Conservation (phyloP, 371 early-diverging fungal genomes). For the Rhizopus microsporus region DNA sequence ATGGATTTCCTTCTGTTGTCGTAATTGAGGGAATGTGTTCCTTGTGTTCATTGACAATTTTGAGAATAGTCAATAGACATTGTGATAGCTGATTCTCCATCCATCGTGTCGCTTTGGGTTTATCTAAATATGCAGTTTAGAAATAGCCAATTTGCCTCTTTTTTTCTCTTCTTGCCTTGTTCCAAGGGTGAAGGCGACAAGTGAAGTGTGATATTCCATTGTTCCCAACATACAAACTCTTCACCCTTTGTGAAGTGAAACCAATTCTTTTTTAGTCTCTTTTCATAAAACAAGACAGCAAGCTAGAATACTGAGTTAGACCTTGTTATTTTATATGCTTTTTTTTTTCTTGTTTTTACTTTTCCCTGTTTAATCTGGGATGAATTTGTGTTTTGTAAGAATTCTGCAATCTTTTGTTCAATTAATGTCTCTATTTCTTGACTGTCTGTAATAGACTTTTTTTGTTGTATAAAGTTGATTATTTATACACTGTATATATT, state of each 20-base stretch:
- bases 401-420: slow-evolving; percentile 42
- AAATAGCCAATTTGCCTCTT: background rate
- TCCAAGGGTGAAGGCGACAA: slow-evolving; percentile 60
- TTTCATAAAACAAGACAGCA: slow-evolving; percentile 79
- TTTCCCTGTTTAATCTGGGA: slow-evolving; percentile 37
- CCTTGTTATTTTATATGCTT: background rate
- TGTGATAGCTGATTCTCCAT: slow-evolving; percentile 46
- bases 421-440: slow-evolving; percentile 39
- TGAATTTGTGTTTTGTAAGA: slow-evolving; percentile 36
- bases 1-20: slow-evolving; percentile 78
- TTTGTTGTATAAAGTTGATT: background rate
- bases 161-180: slow-evolving; percentile 50
- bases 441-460: slow-evolving; percentile 44
- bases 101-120: slow-evolving; percentile 36
- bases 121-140: slow-evolving; percentile 25
- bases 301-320: slow-evolving; percentile 11
- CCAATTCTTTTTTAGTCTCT: slow-evolving; percentile 80
- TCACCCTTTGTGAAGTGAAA: slow-evolving; percentile 71
- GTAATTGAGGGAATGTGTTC: slow-evolving; percentile 91
- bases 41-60: slow-evolving; percentile 75
- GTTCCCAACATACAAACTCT: slow-evolving; percentile 89
- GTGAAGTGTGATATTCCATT: slow-evolving; percentile 76
- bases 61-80: slow-evolving; percentile 65
- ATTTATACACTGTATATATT: background rate
- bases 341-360: slow-evolving; percentile 29